Evolutionary conservation across 169 alveolate genomes (phyloP), one percentile per base, ranked within the genome.

Genomic region (Eimeria sp.): DNA sequence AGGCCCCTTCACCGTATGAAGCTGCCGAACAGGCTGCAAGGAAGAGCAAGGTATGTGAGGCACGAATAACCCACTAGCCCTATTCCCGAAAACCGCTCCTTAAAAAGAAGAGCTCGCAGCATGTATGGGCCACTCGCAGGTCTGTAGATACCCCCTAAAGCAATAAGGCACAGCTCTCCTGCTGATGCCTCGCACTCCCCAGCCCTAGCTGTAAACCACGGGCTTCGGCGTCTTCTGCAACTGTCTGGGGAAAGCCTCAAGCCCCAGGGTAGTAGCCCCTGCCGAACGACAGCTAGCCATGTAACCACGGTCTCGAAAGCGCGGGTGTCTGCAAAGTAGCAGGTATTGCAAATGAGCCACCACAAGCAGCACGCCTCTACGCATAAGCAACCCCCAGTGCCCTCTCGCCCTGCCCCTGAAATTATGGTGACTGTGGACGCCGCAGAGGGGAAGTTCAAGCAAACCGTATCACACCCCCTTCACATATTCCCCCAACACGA

Each of bases 61-160:
- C n/a, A 76, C 43, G 61, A 13, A 43, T 34, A 47, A 61, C 65
- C 61, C 65, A 76, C 45, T 76, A 43, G 30, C 87, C 87, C 43
- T 22, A 45, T 6, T 5, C 49, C 61, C 87, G 43, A 34, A 40
- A 20, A 70, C 51, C 80, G 80, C 80, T 34, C 80, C 80, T 70
- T 70, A 70, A 70, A 70, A 70, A 70, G 80, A 70, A 70, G 80
- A 70, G 80, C 80, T 70, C 51, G 80, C 51, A 34, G 22, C 80
- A 30, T 70, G 80, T 70, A 27, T 22, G 80, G 51, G 80, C 80
- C 80, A 13, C n/a, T 70, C 51, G 61, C 65, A 49, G 63, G 87
- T 43, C 65, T 20, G 22, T 76, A 25, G 61, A 49, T n/a, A 20
- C 25, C 87, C 87, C 87, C 61, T 76, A 4, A 45, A 76, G 16